Base-by-base conservation (phyloP, 225 moss, liverwort and hornwort species). In the Anthoceros angustus region DNA sequence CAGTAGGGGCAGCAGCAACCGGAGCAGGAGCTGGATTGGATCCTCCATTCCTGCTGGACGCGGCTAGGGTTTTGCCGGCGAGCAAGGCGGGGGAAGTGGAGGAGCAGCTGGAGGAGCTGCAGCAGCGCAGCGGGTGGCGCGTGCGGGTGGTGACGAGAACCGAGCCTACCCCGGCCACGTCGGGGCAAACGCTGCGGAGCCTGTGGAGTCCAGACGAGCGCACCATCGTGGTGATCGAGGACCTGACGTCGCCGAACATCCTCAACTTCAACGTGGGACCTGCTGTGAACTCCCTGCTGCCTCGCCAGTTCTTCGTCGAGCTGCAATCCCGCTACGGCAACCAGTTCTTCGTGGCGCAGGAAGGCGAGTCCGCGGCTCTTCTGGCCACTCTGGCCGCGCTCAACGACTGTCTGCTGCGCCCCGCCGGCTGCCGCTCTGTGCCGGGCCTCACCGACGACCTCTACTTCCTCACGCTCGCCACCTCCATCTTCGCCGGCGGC, bases 321-420 rank as follows among this genome's bases (percentile, higher is more conserved):
- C 55, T 55, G 8, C 55, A 55, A 23, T 55, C 55, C 55, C 55
- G 55, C 16, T 55, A 18, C 55, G 55, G 55, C 55, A 55, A 55
- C 55, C 55, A 55, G 55, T 55, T 55, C 14, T 55, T 55, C 55
- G 55, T 55, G 55, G 55, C 55, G 18, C 55, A 55, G n/a, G 55
- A 55, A 23, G 55, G 55, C n/a, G 55, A 55, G 10, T 18, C 55
- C 4, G n/a, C n/a, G 7, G 55, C 55, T 20, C 14, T 55, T 4
- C 55, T 55, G 5, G 5, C 18, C 55, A 23, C 55, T 23, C 18
- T 23, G 5, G 55, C 7, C n/a, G 55, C 23, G 8, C n/a, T 55
- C n/a, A 15, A 55, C 10, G 55, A 55, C 55, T 55, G 55, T 12
- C 55, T 55, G n/a, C 18, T 23, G 8, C 55, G 55, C 55, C 55